Percentiles rank a stretch among this genome's conserved stretches.
Evolutionary conservation across 2,329 filamentous ascomycete species (phyloP).

Genomic region (Fusarium coicis): DNA sequence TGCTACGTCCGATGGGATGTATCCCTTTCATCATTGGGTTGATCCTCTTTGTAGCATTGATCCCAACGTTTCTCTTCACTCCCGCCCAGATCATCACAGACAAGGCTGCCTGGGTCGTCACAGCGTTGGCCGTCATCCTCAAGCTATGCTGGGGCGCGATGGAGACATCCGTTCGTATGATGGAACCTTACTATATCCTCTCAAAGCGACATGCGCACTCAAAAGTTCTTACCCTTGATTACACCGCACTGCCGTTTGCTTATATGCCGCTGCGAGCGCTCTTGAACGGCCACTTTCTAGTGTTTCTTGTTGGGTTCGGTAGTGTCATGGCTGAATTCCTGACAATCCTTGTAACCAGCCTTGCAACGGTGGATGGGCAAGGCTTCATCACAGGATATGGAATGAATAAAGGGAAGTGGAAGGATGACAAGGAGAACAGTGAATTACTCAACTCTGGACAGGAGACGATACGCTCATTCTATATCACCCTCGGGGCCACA

Average conservation of each 20-base stretch:
- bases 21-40: conserved; percentile 70
- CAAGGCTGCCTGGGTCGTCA: conserved; percentile 73
- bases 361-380: conserved; percentile 72
- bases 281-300: conserved; percentile 71
- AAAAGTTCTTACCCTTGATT: conserved; percentile 75
- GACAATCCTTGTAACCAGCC: conserved; percentile 74
- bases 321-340: conserved; percentile 79
- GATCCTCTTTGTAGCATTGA: conserved; percentile 64
- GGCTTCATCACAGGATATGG: conserved; percentile 60
- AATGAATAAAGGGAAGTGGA: conserved; percentile 14
- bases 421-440: conserved; percentile 28
- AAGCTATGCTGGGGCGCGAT: conserved; percentile 76
- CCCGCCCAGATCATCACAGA: conserved; percentile 65
- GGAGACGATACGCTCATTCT: conserved; percentile 73
- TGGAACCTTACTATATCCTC: conserved; percentile 79
- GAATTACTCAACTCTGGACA: conserved; percentile 61
- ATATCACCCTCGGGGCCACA: conserved; percentile 70
- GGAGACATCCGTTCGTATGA: conserved; percentile 76
- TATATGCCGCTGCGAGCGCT: conserved; percentile 71
- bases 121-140: conserved; percentile 71
- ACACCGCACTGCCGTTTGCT: conserved; percentile 76
- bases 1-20: conserved; percentile 70
- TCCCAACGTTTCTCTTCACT: conserved; percentile 73
- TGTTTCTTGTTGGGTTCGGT: conserved; percentile 76
- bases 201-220: conserved; percentile 72